Percentiles rank a stretch among this genome's conserved stretches.
These are phyloP conservation scores for Apostasia ramifera DNA, from an alignment of 106 monocot species.

Conservation along the genomic window DNA sequence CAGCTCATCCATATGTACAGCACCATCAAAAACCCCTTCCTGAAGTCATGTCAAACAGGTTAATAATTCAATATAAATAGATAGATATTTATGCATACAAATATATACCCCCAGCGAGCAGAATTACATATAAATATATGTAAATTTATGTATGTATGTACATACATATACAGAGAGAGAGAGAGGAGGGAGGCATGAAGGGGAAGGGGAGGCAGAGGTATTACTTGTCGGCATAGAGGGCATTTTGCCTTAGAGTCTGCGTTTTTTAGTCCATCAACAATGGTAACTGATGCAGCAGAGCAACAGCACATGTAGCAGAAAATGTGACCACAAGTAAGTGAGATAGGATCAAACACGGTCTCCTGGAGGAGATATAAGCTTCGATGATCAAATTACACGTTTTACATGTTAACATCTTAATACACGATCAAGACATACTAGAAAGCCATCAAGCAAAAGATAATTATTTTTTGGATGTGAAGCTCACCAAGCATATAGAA, in stretches of 20 bases:
- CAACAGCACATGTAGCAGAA: conserved; percentile 86
- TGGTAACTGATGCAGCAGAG: conserved; percentile 56
- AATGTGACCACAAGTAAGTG: conserved; percentile 80
- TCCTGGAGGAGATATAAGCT: conserved; percentile 39
- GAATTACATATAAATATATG: not conserved
- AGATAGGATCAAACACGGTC: conserved; percentile 72
- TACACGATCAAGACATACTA: not conserved
- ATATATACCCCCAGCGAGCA: not conserved
- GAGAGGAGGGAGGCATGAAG: too few relatives aligned
- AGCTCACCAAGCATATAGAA: conserved; percentile 81
- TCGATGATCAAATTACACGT: not conserved
- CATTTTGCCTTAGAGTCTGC: conserved; percentile 56
- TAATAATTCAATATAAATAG: not conserved
- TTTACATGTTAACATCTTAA: not conserved
- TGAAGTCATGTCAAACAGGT: conserved; percentile 11
- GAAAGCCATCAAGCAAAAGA: not conserved
- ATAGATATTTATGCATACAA: not conserved
- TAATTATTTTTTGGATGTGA: too few relatives aligned
- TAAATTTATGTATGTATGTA: too few relatives aligned
- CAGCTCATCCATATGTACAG: conserved; percentile 66
- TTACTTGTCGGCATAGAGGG: conserved; percentile 69
- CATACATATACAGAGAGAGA: too few relatives aligned
- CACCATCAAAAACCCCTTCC: conserved; percentile 45
- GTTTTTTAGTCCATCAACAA: conserved; percentile 63
- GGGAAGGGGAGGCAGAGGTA: not conserved